phyloP scores from a whole-genome alignment of 2,329 filamentous ascomycete genomes.

The Trichoderma atroviride region DNA sequence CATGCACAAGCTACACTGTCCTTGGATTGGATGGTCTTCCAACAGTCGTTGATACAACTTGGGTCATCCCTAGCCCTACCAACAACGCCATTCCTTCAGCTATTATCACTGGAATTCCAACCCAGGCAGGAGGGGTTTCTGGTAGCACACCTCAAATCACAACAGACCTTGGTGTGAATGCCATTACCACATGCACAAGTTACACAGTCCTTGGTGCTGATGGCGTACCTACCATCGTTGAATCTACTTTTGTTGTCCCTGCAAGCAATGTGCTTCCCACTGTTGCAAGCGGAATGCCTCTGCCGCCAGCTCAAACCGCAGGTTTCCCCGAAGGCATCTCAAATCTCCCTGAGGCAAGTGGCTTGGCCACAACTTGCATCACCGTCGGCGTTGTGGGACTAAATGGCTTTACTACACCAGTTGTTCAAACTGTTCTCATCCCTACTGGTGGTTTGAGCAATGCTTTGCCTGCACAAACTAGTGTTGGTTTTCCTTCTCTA shows the following conservation, averaged over 20 bases:
- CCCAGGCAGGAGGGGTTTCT: slow-evolving; percentile 12
- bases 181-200: slow-evolving; percentile 35
- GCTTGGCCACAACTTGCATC: slow-evolving; percentile 35
- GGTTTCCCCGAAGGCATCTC: slow-evolving; percentile 31
- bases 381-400: slow-evolving; percentile 39
- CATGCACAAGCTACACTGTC: slow-evolving; percentile 37
- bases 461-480: slow-evolving; percentile 26
- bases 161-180: slow-evolving; percentile 26
- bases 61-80: slow-evolving; percentile 34
- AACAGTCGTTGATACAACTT: slow-evolving; percentile 38
- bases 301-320: slow-evolving; percentile 28
- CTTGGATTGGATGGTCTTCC: slow-evolving; percentile 37
- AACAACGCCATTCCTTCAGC: slow-evolving; percentile 21
- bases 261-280: slow-evolving; percentile 31
- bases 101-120: slow-evolving; percentile 10
- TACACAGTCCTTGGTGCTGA: slow-evolving; percentile 36
- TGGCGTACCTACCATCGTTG: slow-evolving; percentile 37
- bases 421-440: slow-evolving; percentile 35
- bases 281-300: slow-evolving; percentile 27
- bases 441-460: slow-evolving; percentile 27
- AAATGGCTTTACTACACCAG: slow-evolving; percentile 38
- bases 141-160: slow-evolving; percentile 25
- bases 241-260: slow-evolving; percentile 38
- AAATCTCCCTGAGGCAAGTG: slow-evolving; percentile 27
- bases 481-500: slow-evolving; percentile 30